Evolutionary conservation across 192 early-diverging fungal genomes (phyloP).

Genomic region (Borealophlyctis nickersoniae): DNA sequence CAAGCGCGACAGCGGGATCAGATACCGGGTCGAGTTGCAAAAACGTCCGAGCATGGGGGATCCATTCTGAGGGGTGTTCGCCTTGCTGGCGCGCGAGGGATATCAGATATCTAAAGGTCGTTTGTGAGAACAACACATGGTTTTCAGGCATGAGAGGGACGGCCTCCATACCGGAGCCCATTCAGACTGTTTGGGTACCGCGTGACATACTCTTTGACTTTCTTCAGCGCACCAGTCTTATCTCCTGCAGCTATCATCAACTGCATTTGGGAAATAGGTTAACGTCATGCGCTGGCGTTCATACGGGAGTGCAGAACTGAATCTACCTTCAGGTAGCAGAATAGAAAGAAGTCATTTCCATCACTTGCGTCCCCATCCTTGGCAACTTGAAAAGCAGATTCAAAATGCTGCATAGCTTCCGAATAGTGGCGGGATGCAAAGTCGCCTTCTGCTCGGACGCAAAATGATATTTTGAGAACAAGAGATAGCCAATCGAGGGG

Average conservation of each 20-base stretch:
- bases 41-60: constrained; percentile 15
- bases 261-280: not conserved
- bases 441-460: not conserved
- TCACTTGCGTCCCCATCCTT: constrained; percentile 1
- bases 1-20: constrained; percentile 4
- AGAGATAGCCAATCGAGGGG: not conserved
- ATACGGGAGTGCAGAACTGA: not conserved
- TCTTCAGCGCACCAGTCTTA: not conserved
- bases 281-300: not conserved
- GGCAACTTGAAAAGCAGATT: constrained; percentile 10
- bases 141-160: not conserved
- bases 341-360: constrained; percentile 20
- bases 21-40: constrained; percentile 18
- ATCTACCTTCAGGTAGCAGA: constrained; percentile 23
- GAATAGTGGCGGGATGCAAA: constrained; percentile 18
- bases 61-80: constrained; percentile 2
- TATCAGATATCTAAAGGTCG: constrained; percentile 8
- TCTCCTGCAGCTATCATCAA: constrained; percentile 14
- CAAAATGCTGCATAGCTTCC: constrained; percentile 20
- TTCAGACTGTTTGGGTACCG: constrained; percentile 9
- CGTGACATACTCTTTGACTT: constrained; percentile 3
- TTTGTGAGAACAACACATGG: not conserved
- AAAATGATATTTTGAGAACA: not conserved
- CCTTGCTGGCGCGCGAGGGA: not conserved
- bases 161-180: constrained; percentile 11